phyloP scores from a whole-genome alignment of 1,284 basidiomycete genomes.

The Blastosporella zonata region DNA sequence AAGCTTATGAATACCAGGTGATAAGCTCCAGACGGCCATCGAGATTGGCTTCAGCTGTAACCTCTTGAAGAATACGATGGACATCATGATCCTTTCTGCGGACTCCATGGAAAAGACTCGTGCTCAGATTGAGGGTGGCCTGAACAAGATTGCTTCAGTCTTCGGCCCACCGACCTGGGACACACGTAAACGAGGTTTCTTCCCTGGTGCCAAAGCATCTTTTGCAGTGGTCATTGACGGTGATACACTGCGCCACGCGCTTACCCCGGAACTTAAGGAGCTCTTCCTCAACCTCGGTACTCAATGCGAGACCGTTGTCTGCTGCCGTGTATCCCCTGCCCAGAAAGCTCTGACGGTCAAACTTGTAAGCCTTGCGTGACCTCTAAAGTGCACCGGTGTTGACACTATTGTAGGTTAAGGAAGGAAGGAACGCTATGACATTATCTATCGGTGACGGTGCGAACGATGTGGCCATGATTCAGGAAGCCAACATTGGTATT shows the following conservation, averaged over 20 bases:
- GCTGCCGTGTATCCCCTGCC: slow-evolving; percentile 94
- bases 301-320: slow-evolving; percentile 96
- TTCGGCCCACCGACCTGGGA: slow-evolving; percentile 62
- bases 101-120: slow-evolving; percentile 75
- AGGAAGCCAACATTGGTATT: slow-evolving; percentile 96
- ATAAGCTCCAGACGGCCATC: slow-evolving; percentile 97
- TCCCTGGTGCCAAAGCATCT: slow-evolving; percentile 63
- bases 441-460: slow-evolving; percentile 96
- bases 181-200: slow-evolving; percentile 59
- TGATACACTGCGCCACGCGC: slow-evolving; percentile 84
- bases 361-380: slow-evolving; percentile 46
- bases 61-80: slow-evolving; percentile 87
- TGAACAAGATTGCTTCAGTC: slow-evolving; percentile 92
- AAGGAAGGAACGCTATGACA: slow-evolving; percentile 94
- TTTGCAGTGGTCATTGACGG: slow-evolving; percentile 98
- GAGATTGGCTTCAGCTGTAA: slow-evolving; percentile 95
- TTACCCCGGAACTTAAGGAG: slow-evolving; percentile 75
- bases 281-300: slow-evolving; percentile 91
- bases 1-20: slow-evolving; percentile 49
- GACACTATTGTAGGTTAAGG: slow-evolving; percentile 68
- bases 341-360: slow-evolving; percentile 97
- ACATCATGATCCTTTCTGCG: slow-evolving; percentile 95
- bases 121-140: slow-evolving; percentile 86
- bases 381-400: slow-evolving; percentile 3
- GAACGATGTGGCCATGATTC: slow-evolving; percentile 97